Evolutionary conservation across 225 moss, liverwort and hornwort species (phyloP), one percentile per base, ranked within the genome.

Genomic region (Pseudisothecium myosuroides): DNA sequence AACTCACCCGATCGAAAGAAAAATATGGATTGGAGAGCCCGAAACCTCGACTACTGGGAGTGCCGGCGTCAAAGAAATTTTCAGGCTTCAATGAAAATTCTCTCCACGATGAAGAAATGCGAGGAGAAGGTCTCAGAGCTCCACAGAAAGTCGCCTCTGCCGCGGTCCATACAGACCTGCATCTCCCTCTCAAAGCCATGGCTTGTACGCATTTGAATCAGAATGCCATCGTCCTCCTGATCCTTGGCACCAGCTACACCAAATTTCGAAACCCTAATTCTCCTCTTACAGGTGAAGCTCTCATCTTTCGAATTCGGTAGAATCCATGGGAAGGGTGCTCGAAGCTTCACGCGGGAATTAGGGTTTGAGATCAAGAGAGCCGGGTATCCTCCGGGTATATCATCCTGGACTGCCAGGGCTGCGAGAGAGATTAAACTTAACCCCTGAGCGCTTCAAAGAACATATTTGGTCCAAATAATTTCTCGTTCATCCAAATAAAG

Each of bases 131-230:
- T 31, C 28, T 80, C 66, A 47, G 66, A 61, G 50, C 59, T 80
- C 83, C 83, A 56, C 36, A 62, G 8, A 88, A 52, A 52, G 75
- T 89, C 43, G 67, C 60, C 24, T 66, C 90, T 77, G 85, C 85
- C 39, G 37, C 67, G 54, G 49, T 85, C 87, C 89, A 87, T 17
- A 72, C 77, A 50, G 45, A 87, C 85, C 90, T 87, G 82, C 50
- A 87, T 58, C 91, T 89, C 27, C 85, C 72, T 87, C 87, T 82
- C 82, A 85, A 84, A 56, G 90, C 91, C 94, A 94, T 94, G 45
- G 81, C 71, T 61, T 68, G 22, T 19, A 11, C 27, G 55, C 50
- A 90, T 87, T 82, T 49, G 19, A 83, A 87, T 87, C 68, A 76
- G 34, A 67, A 49, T 34, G 17, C 8, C 77, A 83, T 68, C 32